Evolutionary conservation across 768 basidiomycete species (phyloP), one percentile per base, ranked within the genome.

Genomic region (Dioszegia crocea): DNA sequence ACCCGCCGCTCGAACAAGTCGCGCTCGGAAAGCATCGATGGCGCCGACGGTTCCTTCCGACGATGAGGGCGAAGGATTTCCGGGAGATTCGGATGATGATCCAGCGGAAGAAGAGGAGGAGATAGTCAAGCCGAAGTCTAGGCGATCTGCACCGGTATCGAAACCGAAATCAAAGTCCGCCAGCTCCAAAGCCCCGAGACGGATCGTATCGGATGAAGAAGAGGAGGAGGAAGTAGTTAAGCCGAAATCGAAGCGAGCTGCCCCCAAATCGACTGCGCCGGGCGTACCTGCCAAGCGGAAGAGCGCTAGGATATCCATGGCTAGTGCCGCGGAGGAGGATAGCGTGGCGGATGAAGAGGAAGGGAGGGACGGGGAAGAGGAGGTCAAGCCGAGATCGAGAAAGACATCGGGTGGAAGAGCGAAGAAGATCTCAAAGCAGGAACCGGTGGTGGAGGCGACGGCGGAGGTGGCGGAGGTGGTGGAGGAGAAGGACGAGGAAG

Each of bases 381-480:
- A 45, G 21, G 58, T 49, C 11, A 52, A 46, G 36, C 57, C 65
- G 6, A 49, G 51, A 54, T 48, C 55, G 14, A 48, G 26, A 9
- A 31, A 38, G 19, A 21, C 44, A 40, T 31, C 57, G 19, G 21
- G 26, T 40, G 24, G 36, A 12, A 16, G 51, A 26, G 51, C 36
- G 17, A 53, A 29, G 51, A 53, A 53, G n/a, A 41, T 52, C 27
- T 62, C 60, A 12, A 57, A 68, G 46, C 62, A 60, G 19, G 60
- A 57, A n/a, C 57, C 62, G 33, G 62, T 40, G 11, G 16, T 17
- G 52, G 53, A 38, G 26, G 57, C 5, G 40, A 36, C 39, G 19
- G 56, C 16, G 23, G 31, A 16, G 19, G 38, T 21, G 10, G 29
- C 24, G 17, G 30, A n/a, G 31, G 41, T 36, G 46, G 24, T 30